Conservation (phyloP, 2,329 filamentous ascomycete species). For the Penicillium expansum region DNA sequence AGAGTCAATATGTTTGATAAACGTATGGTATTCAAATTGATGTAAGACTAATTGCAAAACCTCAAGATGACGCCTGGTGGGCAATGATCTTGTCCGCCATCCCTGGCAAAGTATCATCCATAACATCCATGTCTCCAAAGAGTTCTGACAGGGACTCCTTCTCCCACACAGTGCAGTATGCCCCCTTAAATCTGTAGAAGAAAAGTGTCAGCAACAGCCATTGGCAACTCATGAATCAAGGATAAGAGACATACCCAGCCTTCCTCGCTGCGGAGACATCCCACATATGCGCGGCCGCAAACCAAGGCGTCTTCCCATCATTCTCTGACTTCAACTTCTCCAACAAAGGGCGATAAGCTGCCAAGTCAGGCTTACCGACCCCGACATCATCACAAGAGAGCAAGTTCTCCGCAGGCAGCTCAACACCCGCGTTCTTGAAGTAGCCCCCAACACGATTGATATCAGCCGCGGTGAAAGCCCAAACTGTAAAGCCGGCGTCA, state of each 20-base stretch:
- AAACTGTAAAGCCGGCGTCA: constrained; percentile 29
- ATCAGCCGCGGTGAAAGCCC: constrained; percentile 31
- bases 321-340: constrained; percentile 17
- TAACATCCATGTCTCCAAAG: constrained; percentile 32
- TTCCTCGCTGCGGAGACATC: constrained; percentile 29
- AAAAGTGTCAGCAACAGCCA: neutral
- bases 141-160: constrained; percentile 25
- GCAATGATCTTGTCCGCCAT: constrained; percentile 33
- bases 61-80: constrained; percentile 11
- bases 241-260: constrained; percentile 21
- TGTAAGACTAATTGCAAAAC: neutral
- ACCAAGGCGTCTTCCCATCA: constrained; percentile 26
- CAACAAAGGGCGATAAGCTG: constrained; percentile 25
- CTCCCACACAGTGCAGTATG: constrained; percentile 25
- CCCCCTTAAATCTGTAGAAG: constrained; percentile 24
- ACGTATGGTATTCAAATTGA: neutral
- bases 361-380: constrained; percentile 29
- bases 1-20: neutral
- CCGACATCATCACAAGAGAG: constrained; percentile 28
- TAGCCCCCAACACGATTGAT: constrained; percentile 25
- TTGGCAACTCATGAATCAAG: neutral
- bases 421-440: constrained; percentile 24
- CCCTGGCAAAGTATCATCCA: constrained; percentile 24
- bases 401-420: constrained; percentile 25
- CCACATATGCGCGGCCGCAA: constrained; percentile 34